These are phyloP conservation scores for Podaxis pistillaris DNA, from an alignment of 768 basidiomycete genomes.

Conservation along the genomic window DNA sequence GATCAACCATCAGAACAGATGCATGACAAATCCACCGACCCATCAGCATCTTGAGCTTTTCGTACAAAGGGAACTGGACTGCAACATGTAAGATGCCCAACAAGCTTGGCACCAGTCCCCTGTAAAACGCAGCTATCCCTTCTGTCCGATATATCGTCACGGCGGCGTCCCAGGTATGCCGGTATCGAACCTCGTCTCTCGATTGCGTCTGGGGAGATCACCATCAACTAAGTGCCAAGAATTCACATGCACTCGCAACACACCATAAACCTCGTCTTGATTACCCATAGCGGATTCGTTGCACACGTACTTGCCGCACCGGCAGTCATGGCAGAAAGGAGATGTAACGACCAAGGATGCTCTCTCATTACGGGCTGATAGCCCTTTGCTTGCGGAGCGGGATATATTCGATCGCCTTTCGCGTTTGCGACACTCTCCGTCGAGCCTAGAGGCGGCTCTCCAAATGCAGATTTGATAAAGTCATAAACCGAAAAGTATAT, in stretches of 20 bases:
- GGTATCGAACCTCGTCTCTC: slow-evolving; percentile 73
- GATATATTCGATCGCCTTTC: slow-evolving; percentile 57
- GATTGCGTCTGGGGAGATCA: slow-evolving; percentile 69
- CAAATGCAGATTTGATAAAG: slow-evolving; percentile 83
- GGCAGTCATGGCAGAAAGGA: slow-evolving; percentile 93
- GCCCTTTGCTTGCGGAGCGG: slow-evolving; percentile 81
- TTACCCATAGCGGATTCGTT: slow-evolving; percentile 98
- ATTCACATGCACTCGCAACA: slow-evolving; percentile 10
- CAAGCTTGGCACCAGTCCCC: slow-evolving; percentile 89
- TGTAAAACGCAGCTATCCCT: slow-evolving; percentile 88
- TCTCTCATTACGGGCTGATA: slow-evolving; percentile 80
- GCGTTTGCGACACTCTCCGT: slow-evolving; percentile 14
- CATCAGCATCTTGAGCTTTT: slow-evolving; percentile 82
- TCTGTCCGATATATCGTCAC: slow-evolving; percentile 87
- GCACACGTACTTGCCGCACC: slow-evolving; percentile 91
- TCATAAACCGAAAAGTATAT: slow-evolving; percentile 99
- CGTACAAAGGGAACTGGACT: slow-evolving; percentile 97
- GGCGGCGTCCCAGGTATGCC: slow-evolving; percentile 89
- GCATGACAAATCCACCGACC: slow-evolving; percentile 52
- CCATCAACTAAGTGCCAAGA: slow-evolving; percentile 7
- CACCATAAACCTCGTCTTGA: slow-evolving; percentile 99
- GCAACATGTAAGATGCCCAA: slow-evolving; percentile 94
- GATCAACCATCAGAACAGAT: background rate
- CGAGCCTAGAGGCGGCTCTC: slow-evolving; percentile 54
- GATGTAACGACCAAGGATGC: slow-evolving; percentile 85